A percentile compares a stretch with the other conserved stretches of the same genome.
These are phyloP conservation scores for Logfia minima DNA, from an alignment of 129 eudicot genomes.

Conservation along the genomic window DNA sequence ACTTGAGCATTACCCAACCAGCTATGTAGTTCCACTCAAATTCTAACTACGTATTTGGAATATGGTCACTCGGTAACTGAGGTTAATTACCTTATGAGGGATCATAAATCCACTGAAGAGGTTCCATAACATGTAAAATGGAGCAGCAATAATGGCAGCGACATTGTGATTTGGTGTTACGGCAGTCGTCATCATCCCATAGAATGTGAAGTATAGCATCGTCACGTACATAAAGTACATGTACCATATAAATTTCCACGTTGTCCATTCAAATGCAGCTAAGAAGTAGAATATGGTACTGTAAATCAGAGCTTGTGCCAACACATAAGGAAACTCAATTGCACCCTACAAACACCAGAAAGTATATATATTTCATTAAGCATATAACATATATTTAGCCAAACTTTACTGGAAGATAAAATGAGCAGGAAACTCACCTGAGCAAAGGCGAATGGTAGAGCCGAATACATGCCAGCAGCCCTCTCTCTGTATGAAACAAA, in stretches of 20 bases:
- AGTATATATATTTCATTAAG: not conserved
- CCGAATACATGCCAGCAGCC: conserved; percentile 97
- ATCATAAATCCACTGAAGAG: conserved; percentile 98
- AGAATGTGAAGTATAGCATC: conserved; percentile 90
- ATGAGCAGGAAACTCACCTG: conserved; percentile 50
- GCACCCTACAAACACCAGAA: conserved; percentile 59
- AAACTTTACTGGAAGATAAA: not conserved
- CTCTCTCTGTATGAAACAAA: conserved; percentile 94
- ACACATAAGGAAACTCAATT: conserved; percentile 92
- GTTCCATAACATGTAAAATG: conserved; percentile 98
- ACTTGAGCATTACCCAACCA: not conserved
- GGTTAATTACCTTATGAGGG: conserved; percentile 75
- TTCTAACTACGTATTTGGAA: not conserved
- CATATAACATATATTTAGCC: not conserved
- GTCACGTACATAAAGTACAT: conserved; percentile 72
- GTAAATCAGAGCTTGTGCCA: conserved; percentile 77
- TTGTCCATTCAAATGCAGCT: conserved; percentile 89
- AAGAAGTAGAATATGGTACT: conserved; percentile 70
- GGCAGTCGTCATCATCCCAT: conserved; percentile 99
- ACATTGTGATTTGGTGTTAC: conserved; percentile 94
- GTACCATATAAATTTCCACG: conserved; percentile 71
- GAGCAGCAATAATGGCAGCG: conserved; percentile 93
- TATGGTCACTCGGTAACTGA: not conserved
- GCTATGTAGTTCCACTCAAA: not conserved
- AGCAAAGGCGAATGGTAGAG: conserved; percentile 93